Base-by-base conservation (phyloP, 345 rosid genomes). In the Moringa oleifera region DNA sequence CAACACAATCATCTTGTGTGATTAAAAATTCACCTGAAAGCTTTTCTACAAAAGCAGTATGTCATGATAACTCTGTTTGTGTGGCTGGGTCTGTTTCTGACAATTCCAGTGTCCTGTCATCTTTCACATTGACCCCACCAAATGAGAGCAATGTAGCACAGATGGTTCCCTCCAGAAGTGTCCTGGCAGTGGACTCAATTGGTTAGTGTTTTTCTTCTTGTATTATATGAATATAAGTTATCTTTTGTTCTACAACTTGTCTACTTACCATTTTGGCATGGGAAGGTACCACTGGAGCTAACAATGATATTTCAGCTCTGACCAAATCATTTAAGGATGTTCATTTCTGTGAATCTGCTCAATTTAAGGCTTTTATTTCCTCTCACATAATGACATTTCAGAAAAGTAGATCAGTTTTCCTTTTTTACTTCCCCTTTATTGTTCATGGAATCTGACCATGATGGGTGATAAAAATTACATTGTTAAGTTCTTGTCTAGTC, bases 141-240 rank as follows among this genome's bases (percentile, higher is more conserved):
- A 23, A 23, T 53, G 64, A 76, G 66, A 71, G 64, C 21, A 52
- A 63, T 33, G 68, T 52, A 23, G 57, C 41, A 18, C 64, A 60
- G 58, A 55, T 20, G 49, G 33, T 55, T 21, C 57, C 64, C 37
- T 74, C 62, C 61, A 63, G 71, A 59, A 61, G 55, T 77, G 74
- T 51, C 41, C 53, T 65, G 25, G 36, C 82, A 17, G 0, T 49
- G 51, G 67, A 64, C 47, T 68, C 75, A 50, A n/a, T 57, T 64
- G 85, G 85, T 86, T 72, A 31, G 80, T 77, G 61, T 62, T 73
- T 65, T 23, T 18, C 25, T 23, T 53, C 37, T 17, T 57, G 17
- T 53, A 53, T 41, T 71, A 20, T 66, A 18, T 33, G 37, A n/a
- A 33, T 33, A 33, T 33, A 13, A 37, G 58, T 55, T 33, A n/a